Conservation (phyloP, 1,139 yeast species). For the Diutina scorzettiae region DNA sequence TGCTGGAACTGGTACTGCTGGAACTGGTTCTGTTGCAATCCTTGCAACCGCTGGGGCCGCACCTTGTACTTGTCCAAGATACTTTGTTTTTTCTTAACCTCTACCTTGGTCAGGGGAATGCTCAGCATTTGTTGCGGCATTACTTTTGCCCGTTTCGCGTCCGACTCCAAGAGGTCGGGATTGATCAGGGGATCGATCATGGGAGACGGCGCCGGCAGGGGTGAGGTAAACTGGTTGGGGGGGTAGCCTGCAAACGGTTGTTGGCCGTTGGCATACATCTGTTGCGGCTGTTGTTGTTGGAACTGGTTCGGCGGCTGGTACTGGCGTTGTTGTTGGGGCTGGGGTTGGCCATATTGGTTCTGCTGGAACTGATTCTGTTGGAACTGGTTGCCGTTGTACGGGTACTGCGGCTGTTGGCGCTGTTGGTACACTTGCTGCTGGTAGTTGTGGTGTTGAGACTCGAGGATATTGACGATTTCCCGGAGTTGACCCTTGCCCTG, state of each 20-base stretch:
- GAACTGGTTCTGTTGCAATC: constrained; percentile 16
- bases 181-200: constrained; percentile 12
- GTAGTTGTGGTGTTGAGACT: constrained; percentile 14
- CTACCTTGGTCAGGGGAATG: constrained; percentile 42
- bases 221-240: constrained; percentile 8
- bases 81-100: constrained; percentile 36
- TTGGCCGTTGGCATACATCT: constrained; percentile 17
- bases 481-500: constrained; percentile 46
- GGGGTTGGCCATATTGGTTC: neutral
- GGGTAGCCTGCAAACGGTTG: constrained; percentile 22
- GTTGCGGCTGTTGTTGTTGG: neutral
- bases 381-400: neutral
- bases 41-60: constrained; percentile 9
- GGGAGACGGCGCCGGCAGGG: constrained; percentile 11
- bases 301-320: neutral
- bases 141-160: constrained; percentile 7
- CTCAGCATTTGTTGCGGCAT: constrained; percentile 5
- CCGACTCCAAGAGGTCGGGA: constrained; percentile 11
- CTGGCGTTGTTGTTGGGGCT: neutral
- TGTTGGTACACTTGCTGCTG: constrained; percentile 15
- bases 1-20: constrained; percentile 5
- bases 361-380: constrained; percentile 4
- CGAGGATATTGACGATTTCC: constrained; percentile 39
- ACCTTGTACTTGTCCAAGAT: constrained; percentile 39
- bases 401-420: constrained; percentile 7